Evolutionary conservation across 1,284 basidiomycete species (phyloP).

Genomic region (Prillingera fragicola): DNA sequence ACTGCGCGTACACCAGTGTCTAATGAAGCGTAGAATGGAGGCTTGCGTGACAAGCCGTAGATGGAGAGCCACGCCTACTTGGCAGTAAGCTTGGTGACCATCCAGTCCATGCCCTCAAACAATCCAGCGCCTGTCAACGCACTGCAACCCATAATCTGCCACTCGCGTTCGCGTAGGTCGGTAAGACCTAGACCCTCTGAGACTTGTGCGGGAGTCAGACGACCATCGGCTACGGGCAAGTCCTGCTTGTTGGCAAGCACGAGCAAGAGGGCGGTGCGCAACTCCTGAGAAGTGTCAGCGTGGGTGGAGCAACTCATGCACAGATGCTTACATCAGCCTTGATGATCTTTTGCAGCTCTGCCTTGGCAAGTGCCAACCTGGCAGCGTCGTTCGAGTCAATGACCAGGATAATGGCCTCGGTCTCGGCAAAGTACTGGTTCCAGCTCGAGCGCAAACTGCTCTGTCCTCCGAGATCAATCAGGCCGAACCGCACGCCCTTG

Average conservation of each 20-base stretch:
- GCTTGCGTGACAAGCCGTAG: too few species aligned
- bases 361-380: conserved; percentile 48
- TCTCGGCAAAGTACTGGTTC: conserved; percentile 49
- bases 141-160: conserved; percentile 54
- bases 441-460: conserved; percentile 48
- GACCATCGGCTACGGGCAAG: conserved; percentile 41
- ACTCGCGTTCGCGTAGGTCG: conserved; percentile 50
- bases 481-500: conserved; percentile 51
- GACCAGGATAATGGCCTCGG: conserved; percentile 51
- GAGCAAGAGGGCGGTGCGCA: conserved; percentile 47
- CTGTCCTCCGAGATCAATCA: conserved; percentile 52
- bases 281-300: conserved; percentile 28
- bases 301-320: conserved; percentile 17
- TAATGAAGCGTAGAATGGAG: too few species aligned
- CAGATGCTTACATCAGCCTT: conserved; percentile 39
- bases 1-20: too few species aligned
- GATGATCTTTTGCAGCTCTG: conserved; percentile 49
- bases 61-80: conserved; percentile 1
- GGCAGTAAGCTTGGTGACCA: conserved; percentile 37
- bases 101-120: conserved; percentile 48
- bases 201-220: conserved; percentile 50
- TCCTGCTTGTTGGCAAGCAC: conserved; percentile 55
- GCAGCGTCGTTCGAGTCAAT: conserved; percentile 52
- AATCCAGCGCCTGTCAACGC: conserved; percentile 48
- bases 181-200: conserved; percentile 51